A percentile compares a stretch with the other conserved stretches of the same genome.
phyloP scores from a whole-genome alignment of 108 stramenopile genomes.

The Parietichytrium sp. region DNA sequence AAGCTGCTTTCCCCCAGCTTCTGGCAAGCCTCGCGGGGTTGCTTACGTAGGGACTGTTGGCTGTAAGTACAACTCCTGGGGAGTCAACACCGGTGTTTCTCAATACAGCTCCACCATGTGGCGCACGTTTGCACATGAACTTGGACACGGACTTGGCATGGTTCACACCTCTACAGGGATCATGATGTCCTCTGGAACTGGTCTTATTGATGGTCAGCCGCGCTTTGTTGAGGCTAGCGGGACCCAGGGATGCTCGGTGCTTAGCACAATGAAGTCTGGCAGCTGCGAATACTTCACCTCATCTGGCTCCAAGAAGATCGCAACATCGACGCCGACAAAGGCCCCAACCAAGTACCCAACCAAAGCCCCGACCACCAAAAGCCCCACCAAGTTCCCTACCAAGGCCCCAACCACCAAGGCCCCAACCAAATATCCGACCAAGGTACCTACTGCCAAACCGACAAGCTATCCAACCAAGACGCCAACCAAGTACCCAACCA shows the following conservation, averaged over 20 bases:
- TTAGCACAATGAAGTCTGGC: neutral
- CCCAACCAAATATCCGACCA: neutral
- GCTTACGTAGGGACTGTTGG: neutral
- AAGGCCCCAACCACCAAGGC: neutral
- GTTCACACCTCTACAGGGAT: neutral
- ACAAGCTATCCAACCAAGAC: neutral
- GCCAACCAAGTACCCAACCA: neutral
- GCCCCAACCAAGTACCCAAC: neutral
- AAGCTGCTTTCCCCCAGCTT: neutral
- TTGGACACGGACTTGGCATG: neutral
- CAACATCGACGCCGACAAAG: no score
- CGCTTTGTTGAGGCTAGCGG: neutral
- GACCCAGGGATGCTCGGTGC: neutral
- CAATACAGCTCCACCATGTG: neutral
- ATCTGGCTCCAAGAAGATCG: neutral
- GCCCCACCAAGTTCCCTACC: neutral
- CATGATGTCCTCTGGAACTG: neutral
- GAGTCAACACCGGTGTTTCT: neutral
- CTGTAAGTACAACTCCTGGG: neutral
- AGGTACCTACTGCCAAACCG: neutral
- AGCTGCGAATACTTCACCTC: conserved; percentile 2
- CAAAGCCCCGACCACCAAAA: neutral
- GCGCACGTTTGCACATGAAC: conserved; percentile 10
- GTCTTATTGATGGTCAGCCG: neutral
- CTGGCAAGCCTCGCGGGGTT: neutral